Base-by-base conservation (phyloP, 2,329 filamentous ascomycete genomes). In the Seiridium cupressi region DNA sequence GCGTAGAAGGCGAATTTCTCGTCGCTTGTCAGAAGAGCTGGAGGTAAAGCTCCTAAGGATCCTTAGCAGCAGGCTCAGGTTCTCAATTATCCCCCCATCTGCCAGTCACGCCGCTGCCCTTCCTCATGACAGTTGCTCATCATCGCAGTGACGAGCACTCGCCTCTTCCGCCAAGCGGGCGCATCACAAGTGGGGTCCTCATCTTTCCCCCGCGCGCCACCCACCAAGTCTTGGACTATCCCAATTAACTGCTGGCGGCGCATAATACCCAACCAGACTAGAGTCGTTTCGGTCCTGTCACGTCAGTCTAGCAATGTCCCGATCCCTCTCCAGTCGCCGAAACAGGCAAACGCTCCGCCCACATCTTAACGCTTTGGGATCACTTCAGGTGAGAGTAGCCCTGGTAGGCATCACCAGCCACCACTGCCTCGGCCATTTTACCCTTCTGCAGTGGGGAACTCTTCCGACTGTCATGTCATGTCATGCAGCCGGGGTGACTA, bases 331-430 rank as follows among this genome's bases (percentile, higher is more conserved):
- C 9, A 26, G 38, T 42, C 31, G 36, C 51, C 51, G 31, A 31
- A 55, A 55, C 6, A 55, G 51, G 51, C 51, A 44, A 44, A 18
- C n/a, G 18, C 36, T 18, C 40, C 51, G 31, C n/a, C n/a, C 6
- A 10, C 35, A 18, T 44, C 38, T 35, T 32, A 26, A 42, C 51
- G 40, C 40, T 55, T 55, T 55, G 9, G 51, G 51, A 35, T 34
- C 4, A 9, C 36, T 55, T 55, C 51, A 55, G 51, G 51, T 55
- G 51, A 55, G 26, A 31, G 49, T 53, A 53, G 35, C 51, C 38
- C 18, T n/a, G 35, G 40, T 31, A 13, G 31, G n/a, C 38, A 55
- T 42, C 36, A 42, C 38, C 51, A 55, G 51, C 51, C 51, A 55
- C 38, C 38, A 34, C 34, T 53, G 7, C 32, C 49, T 35, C 32